phyloP scores from a whole-genome alignment of 257 asterid species.

The Penstemon newberryi region DNA sequence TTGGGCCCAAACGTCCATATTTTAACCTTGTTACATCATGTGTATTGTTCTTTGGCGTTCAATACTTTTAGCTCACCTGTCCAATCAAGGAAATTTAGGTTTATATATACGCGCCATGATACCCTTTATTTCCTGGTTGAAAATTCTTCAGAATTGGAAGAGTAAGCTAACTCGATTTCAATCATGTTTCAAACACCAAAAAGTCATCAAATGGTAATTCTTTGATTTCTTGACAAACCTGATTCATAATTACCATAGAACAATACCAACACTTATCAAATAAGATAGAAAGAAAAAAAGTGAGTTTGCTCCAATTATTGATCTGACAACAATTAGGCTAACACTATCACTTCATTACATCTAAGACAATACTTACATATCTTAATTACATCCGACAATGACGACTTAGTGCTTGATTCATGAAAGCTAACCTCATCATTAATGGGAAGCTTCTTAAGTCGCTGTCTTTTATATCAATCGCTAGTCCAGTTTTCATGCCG shows the following conservation, averaged over 20 bases:
- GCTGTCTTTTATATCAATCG: slow-evolving; percentile 20
- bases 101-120: neutral
- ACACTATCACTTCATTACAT: slow-evolving; percentile 19
- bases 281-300: neutral
- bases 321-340: slow-evolving; percentile 16
- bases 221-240: slow-evolving; percentile 1
- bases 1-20: slow-evolving; percentile 20
- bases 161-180: neutral
- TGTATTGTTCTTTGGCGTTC: neutral
- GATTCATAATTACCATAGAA: too few relatives aligned
- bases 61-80: slow-evolving; percentile 23
- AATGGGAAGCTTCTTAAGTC: slow-evolving; percentile 35
- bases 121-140: neutral
- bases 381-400: slow-evolving; percentile 21
- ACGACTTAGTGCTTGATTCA: slow-evolving; percentile 27
- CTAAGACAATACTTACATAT: slow-evolving; percentile 19
- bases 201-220: too few relatives aligned
- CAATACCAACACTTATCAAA: neutral
- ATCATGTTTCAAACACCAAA: neutral
- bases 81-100: slow-evolving; percentile 29
- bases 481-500: slow-evolving; percentile 12
- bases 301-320: slow-evolving; percentile 3
- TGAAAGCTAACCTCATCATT: slow-evolving; percentile 28
- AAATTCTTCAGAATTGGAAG: neutral
- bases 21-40: neutral